phyloP scores from a whole-genome alignment of 768 basidiomycete species.

The Auricularia cornea region DNA sequence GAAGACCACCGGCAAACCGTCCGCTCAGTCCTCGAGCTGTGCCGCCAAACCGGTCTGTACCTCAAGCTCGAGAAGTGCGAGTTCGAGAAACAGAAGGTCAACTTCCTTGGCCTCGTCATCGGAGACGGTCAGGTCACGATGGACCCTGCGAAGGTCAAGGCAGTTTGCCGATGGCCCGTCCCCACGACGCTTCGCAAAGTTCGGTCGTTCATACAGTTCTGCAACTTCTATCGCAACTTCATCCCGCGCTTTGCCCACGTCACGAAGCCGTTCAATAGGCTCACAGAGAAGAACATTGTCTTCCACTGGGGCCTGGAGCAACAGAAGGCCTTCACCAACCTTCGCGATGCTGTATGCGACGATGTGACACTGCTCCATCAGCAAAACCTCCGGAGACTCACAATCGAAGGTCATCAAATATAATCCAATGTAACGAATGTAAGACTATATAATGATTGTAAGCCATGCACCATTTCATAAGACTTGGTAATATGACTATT shows the following conservation, averaged over 20 bases:
- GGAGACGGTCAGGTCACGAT: conserved; percentile 24
- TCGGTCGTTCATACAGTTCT: conserved; percentile 20
- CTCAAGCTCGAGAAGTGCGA: conserved; percentile 32
- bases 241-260: conserved; percentile 21
- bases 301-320: not conserved
- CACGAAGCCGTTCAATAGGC: conserved; percentile 2
- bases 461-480: no score
- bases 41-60: conserved; percentile 20
- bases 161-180: conserved; percentile 31
- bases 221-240: conserved; percentile 25
- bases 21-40: conserved; percentile 1
- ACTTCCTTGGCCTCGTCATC: conserved; percentile 36
- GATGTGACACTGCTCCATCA: no score
- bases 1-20: conserved; percentile 2
- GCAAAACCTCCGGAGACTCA: no score
- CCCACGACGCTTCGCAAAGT: conserved; percentile 21
- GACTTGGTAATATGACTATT: no score
- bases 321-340: not conserved
- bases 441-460: no score
- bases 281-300: not conserved
- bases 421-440: no score
- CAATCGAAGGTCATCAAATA: no score
- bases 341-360: no score
- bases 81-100: conserved; percentile 28
- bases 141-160: conserved; percentile 33